These are phyloP conservation scores for Collybia mongolica DNA, from an alignment of 768 basidiomycete genomes.

Conservation along the genomic window DNA sequence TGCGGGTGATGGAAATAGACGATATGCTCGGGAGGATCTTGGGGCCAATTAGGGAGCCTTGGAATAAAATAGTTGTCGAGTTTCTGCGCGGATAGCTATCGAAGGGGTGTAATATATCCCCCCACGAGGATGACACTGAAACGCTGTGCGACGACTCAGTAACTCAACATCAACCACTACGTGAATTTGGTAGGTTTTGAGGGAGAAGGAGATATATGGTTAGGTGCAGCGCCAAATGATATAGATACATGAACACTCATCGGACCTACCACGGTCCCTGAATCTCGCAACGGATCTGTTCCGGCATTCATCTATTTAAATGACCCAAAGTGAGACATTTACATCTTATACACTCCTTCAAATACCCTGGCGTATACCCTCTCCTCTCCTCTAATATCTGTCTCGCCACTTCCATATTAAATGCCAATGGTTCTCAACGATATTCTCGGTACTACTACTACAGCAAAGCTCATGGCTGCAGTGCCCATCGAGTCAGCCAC, in stretches of 20 bases:
- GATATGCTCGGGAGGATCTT: conserved; percentile 15
- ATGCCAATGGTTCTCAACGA: conserved; percentile 26
- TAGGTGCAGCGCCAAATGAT: too few relatives aligned
- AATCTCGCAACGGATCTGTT: conserved; percentile 13
- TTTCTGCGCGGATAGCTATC: conserved; percentile 2
- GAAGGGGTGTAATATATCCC: background rate
- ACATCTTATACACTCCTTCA: background rate
- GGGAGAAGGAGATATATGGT: too few relatives aligned
- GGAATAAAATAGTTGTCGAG: conserved; percentile 6
- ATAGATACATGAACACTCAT: too few relatives aligned
- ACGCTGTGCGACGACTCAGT: too few relatives aligned
- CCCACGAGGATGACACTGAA: too few relatives aligned
- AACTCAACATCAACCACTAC: too few relatives aligned
- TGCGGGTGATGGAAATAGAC: background rate
- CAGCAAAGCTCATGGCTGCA: conserved; percentile 5
- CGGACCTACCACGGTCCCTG: background rate
- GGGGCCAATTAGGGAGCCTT: conserved; percentile 8
- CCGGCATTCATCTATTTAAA: conserved; percentile 17
- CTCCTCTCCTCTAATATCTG: background rate
- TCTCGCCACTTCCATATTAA: conserved; percentile 4
- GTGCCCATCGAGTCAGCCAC: background rate
- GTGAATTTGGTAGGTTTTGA: too few relatives aligned
- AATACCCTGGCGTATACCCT: too few relatives aligned
- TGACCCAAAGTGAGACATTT: conserved; percentile 5
- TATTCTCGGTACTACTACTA: conserved; percentile 9